Evolutionary conservation across 768 basidiomycete species (phyloP).

Genomic region (Tulasnella sp.): DNA sequence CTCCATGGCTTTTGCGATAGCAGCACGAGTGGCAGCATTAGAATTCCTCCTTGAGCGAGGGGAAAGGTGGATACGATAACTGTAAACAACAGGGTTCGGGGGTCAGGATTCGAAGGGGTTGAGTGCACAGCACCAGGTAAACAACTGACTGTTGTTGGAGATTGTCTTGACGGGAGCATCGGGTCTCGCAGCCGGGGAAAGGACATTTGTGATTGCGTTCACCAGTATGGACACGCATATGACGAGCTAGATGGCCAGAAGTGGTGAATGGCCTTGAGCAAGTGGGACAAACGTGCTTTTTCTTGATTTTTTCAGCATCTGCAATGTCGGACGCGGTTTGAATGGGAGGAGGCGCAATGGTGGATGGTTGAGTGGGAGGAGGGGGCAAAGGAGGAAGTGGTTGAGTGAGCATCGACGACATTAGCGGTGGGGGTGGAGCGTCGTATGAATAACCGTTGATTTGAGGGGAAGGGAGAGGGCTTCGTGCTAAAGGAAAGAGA

Average conservation of each 20-base stretch:
- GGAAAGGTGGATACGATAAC: conserved; percentile 70
- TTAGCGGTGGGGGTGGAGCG: conserved; percentile 10
- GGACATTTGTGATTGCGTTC: conserved; percentile 88
- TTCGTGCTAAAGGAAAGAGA: no score
- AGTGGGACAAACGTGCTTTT: conserved; percentile 47
- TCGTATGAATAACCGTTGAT: conserved; percentile 7
- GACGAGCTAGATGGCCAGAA: conserved; percentile 76
- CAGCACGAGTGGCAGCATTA: conserved; percentile 40
- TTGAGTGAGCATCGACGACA: neutral
- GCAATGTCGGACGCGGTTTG: conserved; percentile 19
- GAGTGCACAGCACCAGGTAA: neutral
- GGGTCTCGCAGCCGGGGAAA: conserved; percentile 87
- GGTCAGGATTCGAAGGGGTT: neutral
- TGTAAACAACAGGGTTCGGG: conserved; percentile 22
- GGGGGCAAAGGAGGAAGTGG: conserved; percentile 9
- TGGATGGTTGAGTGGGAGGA: conserved; percentile 10
- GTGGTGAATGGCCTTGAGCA: conserved; percentile 78
- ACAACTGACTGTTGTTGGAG: conserved; percentile 47
- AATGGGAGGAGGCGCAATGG: conserved; percentile 14
- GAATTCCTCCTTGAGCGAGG: conserved; percentile 63
- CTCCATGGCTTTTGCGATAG: conserved; percentile 34
- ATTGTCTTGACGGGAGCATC: conserved; percentile 84
- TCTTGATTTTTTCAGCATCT: conserved; percentile 27
- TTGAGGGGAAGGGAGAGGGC: conserved; percentile 9
- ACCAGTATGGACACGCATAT: conserved; percentile 82